Base-by-base conservation (phyloP, 176 grass and related monocot genomes). In the Neostapfia colusana region DNA sequence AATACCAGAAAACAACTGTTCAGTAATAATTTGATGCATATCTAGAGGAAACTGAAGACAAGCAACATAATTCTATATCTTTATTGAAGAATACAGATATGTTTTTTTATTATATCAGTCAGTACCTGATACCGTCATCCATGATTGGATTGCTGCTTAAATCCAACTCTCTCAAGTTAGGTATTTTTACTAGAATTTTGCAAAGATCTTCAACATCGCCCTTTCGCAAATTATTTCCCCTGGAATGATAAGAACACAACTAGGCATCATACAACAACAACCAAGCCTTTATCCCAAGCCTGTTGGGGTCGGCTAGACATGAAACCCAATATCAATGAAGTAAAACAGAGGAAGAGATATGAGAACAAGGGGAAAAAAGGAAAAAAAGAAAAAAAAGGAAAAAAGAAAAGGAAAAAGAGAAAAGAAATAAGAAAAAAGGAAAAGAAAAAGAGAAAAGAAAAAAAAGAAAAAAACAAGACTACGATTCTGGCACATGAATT, bases 121-220 rank as follows among this genome's bases (percentile, higher is more conserved):
- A 67, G 23, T 87, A 98, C 95, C 89, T 92, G 84, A 98, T 76
- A 77, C 95, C 95, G 46, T 84, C 82, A 63, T 98, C 95, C 53
- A 45, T 84, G 77, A 98, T 83, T 44, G 91, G 83, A 67, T 98
- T 98, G 43, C 88, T 85, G 61, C 95, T 95, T 77, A 98, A 81
- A 85, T 98, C 95, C 70, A 98, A 90, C 76, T 86, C 82, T 70
- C 56, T 88, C 67, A 98, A 82, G 43, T 72, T 81, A 58, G 91
- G 87, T 74, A 92, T 90, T 73, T 77, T 88, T 80, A 79, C 71
- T 88, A 98, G 80, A 69, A 98, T 82, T 67, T 79, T 78, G 60
- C 64, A 49, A 79, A 98, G 87, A 76, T 85, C 91, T 57, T 90
- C 82, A 65, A 90, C 63, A 90, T 98, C 95, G 2, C 74, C 46